Base-by-base conservation (phyloP, 2,329 filamentous ascomycete genomes). In the Paramyrothecium sp. region DNA sequence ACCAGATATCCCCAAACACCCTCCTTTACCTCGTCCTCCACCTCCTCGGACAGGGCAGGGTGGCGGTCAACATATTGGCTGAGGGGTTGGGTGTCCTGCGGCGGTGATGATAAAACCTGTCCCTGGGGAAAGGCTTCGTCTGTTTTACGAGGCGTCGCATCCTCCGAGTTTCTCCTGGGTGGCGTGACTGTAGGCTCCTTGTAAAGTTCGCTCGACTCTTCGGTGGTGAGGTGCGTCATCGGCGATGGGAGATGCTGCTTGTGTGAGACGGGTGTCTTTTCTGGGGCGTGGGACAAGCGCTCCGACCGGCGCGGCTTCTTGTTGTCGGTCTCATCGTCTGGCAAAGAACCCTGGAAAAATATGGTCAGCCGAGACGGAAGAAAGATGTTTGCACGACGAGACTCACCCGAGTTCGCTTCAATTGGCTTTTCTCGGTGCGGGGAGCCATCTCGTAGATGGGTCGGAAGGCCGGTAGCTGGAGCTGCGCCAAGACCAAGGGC, bases 1-100 rank as follows among this genome's bases (percentile, higher is more conserved):
- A 97, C 85, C 5, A 99, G 80, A 68, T 98, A 99, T 13, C 96
- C 96, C 95, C 95, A 99, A 1, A 98, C 92, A 10, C 92, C 92
- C 71, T 96, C 90, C 50, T 85, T 81, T 60, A 80, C 85, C 75
- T 97, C 92, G 69, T 97, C 90, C 61, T 93, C 85, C 3, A 96
- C 90, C 56, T 96, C 92, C 61, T 93, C 90, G 12, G 88, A 88
- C 51, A 94, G 82, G 23, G 85, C 83, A 58, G 85, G 78, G 26
- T 91, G 85, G 3, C 89, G 87, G 63, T 91, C 88, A 41, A 91
- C 76, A 67, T 89, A 90, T 75, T 99, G 95, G 58, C 73, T 75
- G 48, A 92, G 87, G 67, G 78, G 78, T 63, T 79, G 78, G 2
- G 76, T 80, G 58, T 79, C 91, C 62, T 87, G 84, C 12, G 89